Evolutionary conservation across 2,329 filamentous ascomycete species (phyloP).

Genomic region (Cordyceps pruinosa): DNA sequence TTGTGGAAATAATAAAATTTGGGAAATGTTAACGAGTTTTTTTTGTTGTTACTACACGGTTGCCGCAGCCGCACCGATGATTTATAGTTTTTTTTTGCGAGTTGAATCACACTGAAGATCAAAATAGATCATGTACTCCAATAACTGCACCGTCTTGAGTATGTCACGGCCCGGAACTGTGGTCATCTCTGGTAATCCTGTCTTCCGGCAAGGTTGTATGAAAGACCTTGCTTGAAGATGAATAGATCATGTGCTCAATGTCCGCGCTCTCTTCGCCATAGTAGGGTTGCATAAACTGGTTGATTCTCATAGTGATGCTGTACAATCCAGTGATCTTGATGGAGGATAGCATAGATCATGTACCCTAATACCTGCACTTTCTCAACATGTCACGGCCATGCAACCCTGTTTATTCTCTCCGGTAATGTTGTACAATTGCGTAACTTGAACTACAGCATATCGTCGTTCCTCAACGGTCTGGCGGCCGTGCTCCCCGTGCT

Average conservation of each 20-base stretch:
- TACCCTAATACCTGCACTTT: no score
- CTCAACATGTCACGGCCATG: no score
- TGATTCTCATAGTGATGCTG: not conserved
- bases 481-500: not conserved
- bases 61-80: slow-evolving; percentile 4
- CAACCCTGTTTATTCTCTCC: not conserved
- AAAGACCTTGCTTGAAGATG: no score
- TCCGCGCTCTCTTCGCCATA: no score
- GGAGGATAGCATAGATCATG: not conserved
- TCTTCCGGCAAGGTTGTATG: no score
- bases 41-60: slow-evolving; percentile 18
- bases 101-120: slow-evolving; percentile 5
- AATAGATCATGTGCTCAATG: no score
- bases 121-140: slow-evolving; percentile 9
- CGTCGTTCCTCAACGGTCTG: not conserved
- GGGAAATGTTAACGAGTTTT: slow-evolving; percentile 17
- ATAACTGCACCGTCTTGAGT: not conserved
- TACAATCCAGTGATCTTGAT: no score
- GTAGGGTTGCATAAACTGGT: no score
- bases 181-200: no score
- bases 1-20: slow-evolving; percentile 17
- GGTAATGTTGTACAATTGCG: slow-evolving; percentile 1
- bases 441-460: not conserved
- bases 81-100: slow-evolving; percentile 10
- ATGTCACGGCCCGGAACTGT: not conserved